phyloP scores from a whole-genome alignment of 441 rosid species.

The Gossypium trilobum region DNA sequence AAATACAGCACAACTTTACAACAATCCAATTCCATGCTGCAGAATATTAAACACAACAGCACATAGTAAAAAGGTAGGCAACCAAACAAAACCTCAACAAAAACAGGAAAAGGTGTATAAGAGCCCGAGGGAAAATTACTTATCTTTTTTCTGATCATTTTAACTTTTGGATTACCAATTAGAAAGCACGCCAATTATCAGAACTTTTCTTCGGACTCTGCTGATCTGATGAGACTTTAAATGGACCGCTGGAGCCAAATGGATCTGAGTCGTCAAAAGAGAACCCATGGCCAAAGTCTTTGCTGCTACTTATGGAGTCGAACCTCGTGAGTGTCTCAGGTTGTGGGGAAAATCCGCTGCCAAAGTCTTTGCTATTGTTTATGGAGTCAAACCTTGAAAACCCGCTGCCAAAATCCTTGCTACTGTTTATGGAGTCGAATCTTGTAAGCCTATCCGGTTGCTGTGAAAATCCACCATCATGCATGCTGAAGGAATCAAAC shows the following conservation, averaged over 20 bases:
- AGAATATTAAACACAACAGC: constrained; percentile 26
- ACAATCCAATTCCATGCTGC: constrained; percentile 16
- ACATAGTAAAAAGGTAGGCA: constrained; percentile 9
- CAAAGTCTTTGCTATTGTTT: constrained; percentile 59
- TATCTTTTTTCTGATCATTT: neutral
- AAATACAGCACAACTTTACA: constrained; percentile 24
- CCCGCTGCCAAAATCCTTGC: constrained; percentile 53
- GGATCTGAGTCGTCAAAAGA: constrained; percentile 81
- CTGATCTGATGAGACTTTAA: constrained; percentile 64
- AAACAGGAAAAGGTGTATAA: neutral
- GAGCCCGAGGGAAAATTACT: neutral
- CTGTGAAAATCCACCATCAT: constrained; percentile 50
- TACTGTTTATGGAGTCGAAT: constrained; percentile 74
- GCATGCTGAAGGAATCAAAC: constrained; percentile 68
- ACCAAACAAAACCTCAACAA: constrained; percentile 16
- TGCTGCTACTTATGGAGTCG: constrained; percentile 63
- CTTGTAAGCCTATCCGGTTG: constrained; percentile 51
- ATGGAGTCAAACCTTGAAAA: constrained; percentile 59
- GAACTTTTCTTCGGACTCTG: constrained; percentile 50
- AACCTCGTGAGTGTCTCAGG: constrained; percentile 50
- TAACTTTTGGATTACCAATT: constrained; percentile 13
- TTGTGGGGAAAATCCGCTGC: constrained; percentile 37
- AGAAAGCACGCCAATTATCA: constrained; percentile 59
- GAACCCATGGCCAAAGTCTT: constrained; percentile 58
- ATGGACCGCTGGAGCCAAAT: constrained; percentile 78